Base-by-base conservation (phyloP, 257 asterid genomes). In the Lycium ferocissimum region DNA sequence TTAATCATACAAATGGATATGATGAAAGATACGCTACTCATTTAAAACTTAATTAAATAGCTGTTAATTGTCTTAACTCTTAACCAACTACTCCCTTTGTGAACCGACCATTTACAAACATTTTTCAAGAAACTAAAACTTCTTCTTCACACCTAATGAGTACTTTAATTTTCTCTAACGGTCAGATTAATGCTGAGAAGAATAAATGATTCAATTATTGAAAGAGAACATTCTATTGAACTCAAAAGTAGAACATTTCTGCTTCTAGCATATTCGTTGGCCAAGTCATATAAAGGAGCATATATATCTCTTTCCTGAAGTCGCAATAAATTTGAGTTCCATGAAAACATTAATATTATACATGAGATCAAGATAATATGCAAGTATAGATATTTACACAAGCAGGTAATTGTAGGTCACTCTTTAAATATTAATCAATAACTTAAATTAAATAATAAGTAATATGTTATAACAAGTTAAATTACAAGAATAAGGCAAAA, bases 201-300 rank as follows among this genome's bases (percentile, higher is more conserved):
- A 75, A 49, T 75, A 75, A 49, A 75, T 12, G 20, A 47, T 49
- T n/a, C 61, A 75, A 75, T 75, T 17, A 75, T 75, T 49, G 43
- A 12, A 75, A 13, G 22, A 6, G 61, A 7, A 75, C 17, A 75
- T 3, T 75, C 14, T 73, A 20, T 38, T 38, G 43, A 38, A 38
- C 43, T 38, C 43, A 38, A 38, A 38, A 38, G 4, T 2, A 38
- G 43, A 38, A 38, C 45, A 40, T 40, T 40, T 40, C 45, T 40
- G 6, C 45, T 4, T 40, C 45, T 40, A 40, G 45, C 3, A 5
- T 40, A 40, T 40, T 40, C 45, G 45, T 40, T 40, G 45, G 45
- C 45, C 45, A 40, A 40, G 6, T 40, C 45, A 40, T 40, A 40
- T 40, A 40, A 40, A 40, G 5, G 5, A 40, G 45, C 45, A 40